Base-by-base conservation (phyloP, 768 basidiomycete genomes). In the Tylopilus sp. region DNA sequence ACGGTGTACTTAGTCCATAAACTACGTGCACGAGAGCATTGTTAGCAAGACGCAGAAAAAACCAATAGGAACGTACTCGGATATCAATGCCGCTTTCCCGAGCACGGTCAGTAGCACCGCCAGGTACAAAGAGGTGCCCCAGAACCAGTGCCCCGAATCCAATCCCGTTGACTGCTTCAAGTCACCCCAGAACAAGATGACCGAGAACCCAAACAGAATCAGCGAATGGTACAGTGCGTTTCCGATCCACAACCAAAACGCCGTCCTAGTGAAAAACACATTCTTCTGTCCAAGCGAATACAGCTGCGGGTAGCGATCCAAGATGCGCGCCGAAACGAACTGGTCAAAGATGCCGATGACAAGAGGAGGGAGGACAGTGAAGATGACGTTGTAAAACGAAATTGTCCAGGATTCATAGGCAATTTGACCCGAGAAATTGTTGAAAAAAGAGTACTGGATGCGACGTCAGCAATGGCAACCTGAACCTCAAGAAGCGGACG, bases 1-100 rank as follows among this genome's bases (percentile, higher is more conserved):
- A 98, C 90, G 12, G 95, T 98, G 64, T 98, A 99, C 67, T 98
- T 98, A 1, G 97, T 99, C 97, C 97, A 99, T n/a, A 99, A 71
- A 61, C 95, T 99, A 52, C 8, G 49, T 22, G 4, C 22, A 28
- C 28, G 28, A 7, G 11, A 2, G 7, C 28, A 13, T 12, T 39
- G 51, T 53, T 43, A 56, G 39, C 25, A n/a, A 23, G 47, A 30
- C 4, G 35, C 20, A 18, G 41, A 45, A 20, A 45, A 13, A 26
- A 31, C 15, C 12, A 13, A n/a, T 0, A 12, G n/a, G 44, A 7
- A 55, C 94, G 64, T 68, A 98, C 97, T 99, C 95, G 4, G 97
- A 98, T 40, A 98, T 88, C 52, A 99, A 71, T 0, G 95, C 95
- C 15, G 97, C 97, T 70, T 99, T 51, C 39, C 95, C 97, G 8